These are phyloP conservation scores for Colletotrichum falcatum DNA, from an alignment of 2,329 filamentous ascomycete genomes.

Conservation along the genomic window DNA sequence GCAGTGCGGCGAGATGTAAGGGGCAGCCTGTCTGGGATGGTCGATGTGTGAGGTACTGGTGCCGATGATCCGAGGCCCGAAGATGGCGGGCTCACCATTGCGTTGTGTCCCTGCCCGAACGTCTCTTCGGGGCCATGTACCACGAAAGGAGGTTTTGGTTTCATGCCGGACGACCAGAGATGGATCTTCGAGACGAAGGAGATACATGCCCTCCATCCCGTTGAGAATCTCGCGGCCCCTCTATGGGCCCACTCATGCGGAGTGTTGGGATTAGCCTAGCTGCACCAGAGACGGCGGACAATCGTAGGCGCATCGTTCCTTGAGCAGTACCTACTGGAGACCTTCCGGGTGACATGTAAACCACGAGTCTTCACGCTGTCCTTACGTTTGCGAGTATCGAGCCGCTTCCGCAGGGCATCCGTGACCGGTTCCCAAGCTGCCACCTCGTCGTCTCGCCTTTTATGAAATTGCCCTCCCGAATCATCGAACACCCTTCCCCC, in stretches of 20 bases:
- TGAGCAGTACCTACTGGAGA: background rate
- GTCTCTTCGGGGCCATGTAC: background rate
- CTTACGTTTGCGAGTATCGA: background rate
- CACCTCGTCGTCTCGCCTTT: background rate
- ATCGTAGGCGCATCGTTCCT: background rate
- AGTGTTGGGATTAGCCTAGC: background rate
- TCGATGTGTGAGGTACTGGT: background rate
- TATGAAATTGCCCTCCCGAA: background rate
- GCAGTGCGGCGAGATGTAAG: constrained; percentile 93
- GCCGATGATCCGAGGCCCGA: background rate
- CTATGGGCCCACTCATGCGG: too few relatives aligned
- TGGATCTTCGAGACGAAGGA: background rate
- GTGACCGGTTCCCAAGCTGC: background rate
- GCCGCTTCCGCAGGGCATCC: background rate
- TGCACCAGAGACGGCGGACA: background rate
- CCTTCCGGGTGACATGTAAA: too few relatives aligned
- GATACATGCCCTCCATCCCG: background rate
- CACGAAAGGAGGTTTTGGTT: background rate
- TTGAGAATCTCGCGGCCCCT: background rate
- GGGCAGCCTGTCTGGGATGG: background rate
- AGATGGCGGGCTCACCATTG: background rate
- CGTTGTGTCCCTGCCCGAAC: background rate
- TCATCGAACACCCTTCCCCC: background rate
- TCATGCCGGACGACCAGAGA: background rate
- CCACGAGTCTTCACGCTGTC: too few relatives aligned